These are phyloP conservation scores for Botrytis cinerea DNA, from an alignment of 2,329 filamentous ascomycete genomes.

Conservation along the genomic window DNA sequence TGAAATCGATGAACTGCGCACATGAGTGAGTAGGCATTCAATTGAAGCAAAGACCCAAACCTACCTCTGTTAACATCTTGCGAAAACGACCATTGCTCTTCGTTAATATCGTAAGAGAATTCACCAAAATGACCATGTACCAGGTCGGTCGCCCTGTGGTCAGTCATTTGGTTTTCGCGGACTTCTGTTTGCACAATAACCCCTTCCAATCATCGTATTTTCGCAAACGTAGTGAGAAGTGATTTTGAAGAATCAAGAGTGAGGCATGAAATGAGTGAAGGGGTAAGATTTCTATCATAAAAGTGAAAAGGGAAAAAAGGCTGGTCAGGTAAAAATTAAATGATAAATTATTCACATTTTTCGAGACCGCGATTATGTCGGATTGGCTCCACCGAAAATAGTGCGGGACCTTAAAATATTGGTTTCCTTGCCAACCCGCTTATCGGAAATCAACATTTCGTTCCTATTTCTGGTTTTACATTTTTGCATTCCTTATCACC, in stretches of 20 bases:
- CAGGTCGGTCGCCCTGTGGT: constrained; percentile 48
- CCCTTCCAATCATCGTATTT: constrained; percentile 34
- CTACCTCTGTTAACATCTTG: constrained; percentile 30
- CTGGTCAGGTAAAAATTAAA: constrained; percentile 8
- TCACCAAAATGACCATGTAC: constrained; percentile 56
- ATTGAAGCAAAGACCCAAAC: not conserved
- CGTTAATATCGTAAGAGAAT: constrained; percentile 47
- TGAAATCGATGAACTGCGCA: constrained; percentile 32
- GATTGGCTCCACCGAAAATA: not conserved
- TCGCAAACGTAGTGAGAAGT: not conserved
- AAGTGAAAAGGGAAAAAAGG: not conserved
- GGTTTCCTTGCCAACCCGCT: constrained; percentile 27
- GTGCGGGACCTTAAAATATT: constrained; percentile 19
- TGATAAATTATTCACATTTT: constrained; percentile 12
- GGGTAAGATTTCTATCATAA: constrained; percentile 9
- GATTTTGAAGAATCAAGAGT: not conserved
- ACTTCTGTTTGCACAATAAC: constrained; percentile 26
- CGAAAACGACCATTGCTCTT: constrained; percentile 41
- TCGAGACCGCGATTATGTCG: constrained; percentile 1
- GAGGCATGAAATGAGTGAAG: not conserved
- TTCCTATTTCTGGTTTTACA: not conserved
- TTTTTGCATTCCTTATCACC: not conserved
- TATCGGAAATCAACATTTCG: constrained; percentile 2
- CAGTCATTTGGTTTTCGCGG: constrained; percentile 43
- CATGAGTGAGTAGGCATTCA: constrained; percentile 23